Conservation (phyloP, 2,329 filamentous ascomycete species). For the Nannizziopsis barbatae region DNA sequence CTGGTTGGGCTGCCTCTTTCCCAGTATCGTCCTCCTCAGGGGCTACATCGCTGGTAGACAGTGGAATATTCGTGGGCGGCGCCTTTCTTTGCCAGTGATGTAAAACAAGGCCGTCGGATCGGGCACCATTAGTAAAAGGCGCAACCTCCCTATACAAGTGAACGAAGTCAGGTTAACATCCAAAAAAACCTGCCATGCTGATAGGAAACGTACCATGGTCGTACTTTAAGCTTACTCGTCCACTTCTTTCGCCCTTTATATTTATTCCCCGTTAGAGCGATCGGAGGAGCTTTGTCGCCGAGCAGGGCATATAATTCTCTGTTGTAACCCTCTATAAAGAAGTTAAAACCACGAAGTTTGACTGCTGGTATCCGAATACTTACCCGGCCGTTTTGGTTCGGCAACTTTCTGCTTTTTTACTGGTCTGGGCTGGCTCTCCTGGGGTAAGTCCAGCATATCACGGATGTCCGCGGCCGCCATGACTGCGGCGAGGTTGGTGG, state of each 20-base stretch:
- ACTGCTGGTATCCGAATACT: slow-evolving; percentile 19
- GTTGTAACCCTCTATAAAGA: slow-evolving; percentile 37
- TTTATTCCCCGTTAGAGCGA: slow-evolving; percentile 42
- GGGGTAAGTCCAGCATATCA: slow-evolving; percentile 73
- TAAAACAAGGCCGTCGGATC: slow-evolving; percentile 58
- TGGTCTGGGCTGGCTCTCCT: slow-evolving; percentile 43
- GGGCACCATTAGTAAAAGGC: slow-evolving; percentile 66
- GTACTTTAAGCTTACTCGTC: slow-evolving; percentile 35
- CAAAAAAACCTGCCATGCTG: slow-evolving; percentile 50
- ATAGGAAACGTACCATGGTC: slow-evolving; percentile 35
- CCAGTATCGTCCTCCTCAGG: slow-evolving; percentile 26
- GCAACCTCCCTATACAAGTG: slow-evolving; percentile 50
- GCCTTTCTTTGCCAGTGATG: slow-evolving; percentile 69
- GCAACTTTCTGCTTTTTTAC: slow-evolving; percentile 64
- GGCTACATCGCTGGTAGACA: slow-evolving; percentile 27
- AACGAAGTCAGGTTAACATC: slow-evolving; percentile 39
- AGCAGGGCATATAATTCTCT: slow-evolving; percentile 42
- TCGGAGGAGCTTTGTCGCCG: slow-evolving; percentile 42
- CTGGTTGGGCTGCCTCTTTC: slow-evolving; percentile 21
- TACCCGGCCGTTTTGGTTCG: slow-evolving; percentile 44
- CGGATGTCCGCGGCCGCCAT: slow-evolving; percentile 64
- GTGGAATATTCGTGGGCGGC: slow-evolving; percentile 31
- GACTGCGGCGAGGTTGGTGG: slow-evolving; percentile 1
- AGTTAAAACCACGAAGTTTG: slow-evolving; percentile 1
- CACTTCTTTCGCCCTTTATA: slow-evolving; percentile 42